These are phyloP conservation scores for Butyriboletus appendiculatus DNA, from an alignment of 1,284 basidiomycete species.

Conservation along the genomic window DNA sequence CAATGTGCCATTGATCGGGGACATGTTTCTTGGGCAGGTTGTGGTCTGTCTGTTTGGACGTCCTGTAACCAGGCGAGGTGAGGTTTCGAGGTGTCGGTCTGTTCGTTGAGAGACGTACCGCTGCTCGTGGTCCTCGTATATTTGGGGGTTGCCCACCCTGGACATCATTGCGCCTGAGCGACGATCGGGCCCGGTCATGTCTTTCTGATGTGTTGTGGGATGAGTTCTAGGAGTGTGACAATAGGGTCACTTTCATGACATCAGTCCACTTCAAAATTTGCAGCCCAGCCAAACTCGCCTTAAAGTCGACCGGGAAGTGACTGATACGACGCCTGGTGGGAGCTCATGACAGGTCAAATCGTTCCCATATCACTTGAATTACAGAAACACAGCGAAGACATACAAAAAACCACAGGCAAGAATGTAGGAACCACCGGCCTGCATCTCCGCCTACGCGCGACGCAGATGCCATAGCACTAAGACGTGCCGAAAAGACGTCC, in stretches of 20 bases:
- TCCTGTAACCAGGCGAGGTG: conserved; percentile 9
- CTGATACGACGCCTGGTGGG: neutral
- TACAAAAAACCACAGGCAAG: neutral
- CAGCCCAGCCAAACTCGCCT: neutral
- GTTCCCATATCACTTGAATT: conserved; percentile 1
- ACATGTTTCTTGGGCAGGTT: conserved; percentile 29
- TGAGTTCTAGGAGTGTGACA: neutral
- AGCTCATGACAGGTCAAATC: neutral
- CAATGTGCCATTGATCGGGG: conserved; percentile 36
- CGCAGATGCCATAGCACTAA: conserved; percentile 33
- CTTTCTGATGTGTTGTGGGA: neutral
- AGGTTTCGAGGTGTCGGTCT: neutral
- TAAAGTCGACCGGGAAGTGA: neutral
- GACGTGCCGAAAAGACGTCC: conserved; percentile 27
- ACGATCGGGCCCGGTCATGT: conserved; percentile 20
- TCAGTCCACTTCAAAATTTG: conserved; percentile 7
- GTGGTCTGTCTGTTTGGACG: conserved; percentile 22
- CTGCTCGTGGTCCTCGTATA: conserved; percentile 46
- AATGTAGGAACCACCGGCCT: conserved; percentile 37
- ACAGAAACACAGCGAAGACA: neutral
- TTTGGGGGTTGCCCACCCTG: conserved; percentile 45
- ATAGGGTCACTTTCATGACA: conserved; percentile 16
- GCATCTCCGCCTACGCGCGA: conserved; percentile 22
- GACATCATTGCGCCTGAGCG: conserved; percentile 46
- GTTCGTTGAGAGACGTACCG: conserved; percentile 27